Conservation (phyloP, 1,139 yeast species). For the Kodamaea alishanica region DNA sequence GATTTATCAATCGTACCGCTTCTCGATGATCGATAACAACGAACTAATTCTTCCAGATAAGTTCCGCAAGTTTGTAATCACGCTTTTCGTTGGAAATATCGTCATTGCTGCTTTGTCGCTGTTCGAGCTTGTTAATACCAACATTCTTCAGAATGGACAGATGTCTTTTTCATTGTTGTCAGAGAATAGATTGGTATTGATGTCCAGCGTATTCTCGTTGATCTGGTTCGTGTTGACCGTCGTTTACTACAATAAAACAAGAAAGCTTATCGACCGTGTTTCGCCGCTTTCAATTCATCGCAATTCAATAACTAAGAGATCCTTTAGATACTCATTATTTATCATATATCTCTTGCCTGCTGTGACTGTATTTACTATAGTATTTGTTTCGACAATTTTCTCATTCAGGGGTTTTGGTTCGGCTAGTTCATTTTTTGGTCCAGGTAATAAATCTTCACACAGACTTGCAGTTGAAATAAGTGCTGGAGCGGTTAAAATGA, state of each 20-base stretch:
- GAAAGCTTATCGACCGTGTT: conserved; percentile 25
- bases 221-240: conserved; percentile 16
- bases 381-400: conserved; percentile 1
- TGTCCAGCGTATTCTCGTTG: conserved; percentile 3
- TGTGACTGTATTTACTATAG: conserved; percentile 11
- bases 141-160: neutral
- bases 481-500: no score
- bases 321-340: conserved; percentile 28
- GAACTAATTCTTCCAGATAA: conserved; percentile 25
- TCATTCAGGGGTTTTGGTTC: no score
- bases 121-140: neutral
- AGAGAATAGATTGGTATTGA: neutral
- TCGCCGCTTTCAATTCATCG: conserved; percentile 25
- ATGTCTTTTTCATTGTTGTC: neutral
- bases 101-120: conserved; percentile 1
- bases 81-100: conserved; percentile 13
- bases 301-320: conserved; percentile 19
- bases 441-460: no score
- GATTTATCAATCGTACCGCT: conserved; percentile 26
- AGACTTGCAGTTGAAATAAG: no score
- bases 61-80: conserved; percentile 17
- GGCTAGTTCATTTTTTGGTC: no score
- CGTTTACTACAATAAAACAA: conserved; percentile 26
- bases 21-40: conserved; percentile 15
- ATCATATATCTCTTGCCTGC: conserved; percentile 29